These are phyloP conservation scores for Syzygium syzygioides DNA, from an alignment of 441 rosid species.

Conservation along the genomic window DNA sequence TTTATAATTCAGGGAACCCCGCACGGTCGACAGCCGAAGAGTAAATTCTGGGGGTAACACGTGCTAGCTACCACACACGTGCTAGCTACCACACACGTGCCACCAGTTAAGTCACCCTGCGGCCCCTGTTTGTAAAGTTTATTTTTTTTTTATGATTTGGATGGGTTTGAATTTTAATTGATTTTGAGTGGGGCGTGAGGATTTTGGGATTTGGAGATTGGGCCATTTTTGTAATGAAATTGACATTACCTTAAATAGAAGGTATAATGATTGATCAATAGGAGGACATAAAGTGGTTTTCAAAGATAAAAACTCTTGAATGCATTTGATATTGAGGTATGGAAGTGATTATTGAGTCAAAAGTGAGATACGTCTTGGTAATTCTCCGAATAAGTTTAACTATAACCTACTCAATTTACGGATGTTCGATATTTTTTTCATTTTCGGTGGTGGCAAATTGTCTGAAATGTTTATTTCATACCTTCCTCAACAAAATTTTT, in stretches of 20 bases:
- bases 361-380: not conserved
- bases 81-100: too few relatives aligned
- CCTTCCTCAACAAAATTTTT: not conserved
- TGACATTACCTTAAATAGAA: not conserved
- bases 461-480: too few relatives aligned
- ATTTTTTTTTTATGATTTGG: not conserved
- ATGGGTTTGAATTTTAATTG: not conserved
- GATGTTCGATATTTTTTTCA: too few relatives aligned
- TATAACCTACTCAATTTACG: not conserved
- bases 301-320: not conserved
- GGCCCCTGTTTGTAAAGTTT: too few relatives aligned
- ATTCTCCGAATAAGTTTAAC: not conserved
- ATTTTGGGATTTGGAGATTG: not conserved
- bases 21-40: too few relatives aligned
- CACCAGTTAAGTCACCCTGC: too few relatives aligned
- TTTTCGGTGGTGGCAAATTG: too few relatives aligned
- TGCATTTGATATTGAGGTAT: not conserved
- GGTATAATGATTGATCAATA: not conserved
- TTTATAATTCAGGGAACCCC: too few relatives aligned
- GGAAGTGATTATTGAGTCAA: not conserved
- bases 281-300: not conserved
- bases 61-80: too few relatives aligned
- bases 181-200: too few relatives aligned
- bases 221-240: not conserved
- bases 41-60: too few relatives aligned